Evolutionary conservation across 129 eudicot genomes (phyloP).

Genomic region (Saussurea involucrata): DNA sequence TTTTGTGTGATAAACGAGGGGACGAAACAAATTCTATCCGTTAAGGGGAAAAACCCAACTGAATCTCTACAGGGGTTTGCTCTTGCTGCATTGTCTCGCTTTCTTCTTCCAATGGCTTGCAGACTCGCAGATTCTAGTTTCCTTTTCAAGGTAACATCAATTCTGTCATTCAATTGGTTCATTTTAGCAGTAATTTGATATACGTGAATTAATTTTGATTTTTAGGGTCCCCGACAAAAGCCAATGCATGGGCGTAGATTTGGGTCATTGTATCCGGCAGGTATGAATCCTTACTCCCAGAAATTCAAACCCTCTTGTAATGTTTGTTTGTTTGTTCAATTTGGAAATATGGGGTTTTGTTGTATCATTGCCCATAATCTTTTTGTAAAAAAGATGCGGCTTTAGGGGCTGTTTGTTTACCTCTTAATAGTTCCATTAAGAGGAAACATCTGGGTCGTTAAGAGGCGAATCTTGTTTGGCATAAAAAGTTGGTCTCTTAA

Average conservation of each 20-base stretch:
- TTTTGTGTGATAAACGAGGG: neutral
- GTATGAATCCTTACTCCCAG: slow-evolving; percentile 26
- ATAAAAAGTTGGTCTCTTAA: too few species aligned
- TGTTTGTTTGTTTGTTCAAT: neutral
- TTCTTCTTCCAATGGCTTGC: slow-evolving; percentile 46
- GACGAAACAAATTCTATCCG: neutral
- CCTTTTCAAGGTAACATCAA: slow-evolving; percentile 37
- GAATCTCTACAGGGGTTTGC: neutral
- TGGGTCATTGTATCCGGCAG: slow-evolving; percentile 38
- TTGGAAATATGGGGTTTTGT: neutral
- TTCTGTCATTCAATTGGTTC: neutral
- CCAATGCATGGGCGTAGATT: slow-evolving; percentile 36
- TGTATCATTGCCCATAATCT: neutral
- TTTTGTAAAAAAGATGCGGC: neutral
- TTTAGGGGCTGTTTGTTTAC: too few species aligned
- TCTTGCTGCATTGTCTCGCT: neutral
- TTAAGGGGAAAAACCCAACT: neutral
- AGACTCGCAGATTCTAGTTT: slow-evolving; percentile 39
- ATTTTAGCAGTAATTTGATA: neutral
- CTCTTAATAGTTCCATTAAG: too few species aligned
- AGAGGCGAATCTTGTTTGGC: too few species aligned
- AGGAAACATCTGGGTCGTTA: too few species aligned
- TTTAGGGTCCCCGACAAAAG: slow-evolving; percentile 49
- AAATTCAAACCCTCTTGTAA: neutral
- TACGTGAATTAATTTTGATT: neutral